Evolutionary conservation across 163 green algal genomes (phyloP).

Genomic region (Scenedesmus sp.): DNA sequence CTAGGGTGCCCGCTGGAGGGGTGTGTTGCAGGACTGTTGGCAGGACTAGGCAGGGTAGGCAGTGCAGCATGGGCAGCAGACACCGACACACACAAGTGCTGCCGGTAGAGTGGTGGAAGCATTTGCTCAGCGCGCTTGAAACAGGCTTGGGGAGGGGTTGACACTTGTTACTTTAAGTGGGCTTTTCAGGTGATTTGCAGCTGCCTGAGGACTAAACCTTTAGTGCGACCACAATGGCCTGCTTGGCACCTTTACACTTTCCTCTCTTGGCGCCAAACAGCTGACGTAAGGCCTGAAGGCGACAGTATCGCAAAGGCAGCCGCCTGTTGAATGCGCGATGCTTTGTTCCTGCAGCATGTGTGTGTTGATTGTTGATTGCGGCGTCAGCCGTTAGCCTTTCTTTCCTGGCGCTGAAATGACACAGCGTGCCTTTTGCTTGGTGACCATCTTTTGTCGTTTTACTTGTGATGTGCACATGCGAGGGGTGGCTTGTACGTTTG

Average conservation of each 20-base stretch:
- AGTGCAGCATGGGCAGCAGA: background rate
- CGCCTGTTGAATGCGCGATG: background rate
- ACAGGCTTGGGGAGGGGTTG: background rate
- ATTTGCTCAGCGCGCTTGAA: background rate
- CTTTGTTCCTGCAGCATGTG: no score
- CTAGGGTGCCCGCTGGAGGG: background rate
- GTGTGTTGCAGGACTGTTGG: background rate
- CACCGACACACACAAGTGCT: background rate
- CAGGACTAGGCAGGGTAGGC: no score
- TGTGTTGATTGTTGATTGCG: no score
- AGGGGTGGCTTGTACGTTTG: no score
- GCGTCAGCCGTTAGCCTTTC: no score
- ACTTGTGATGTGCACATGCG: no score
- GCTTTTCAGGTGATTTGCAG: background rate
- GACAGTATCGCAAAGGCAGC: background rate
- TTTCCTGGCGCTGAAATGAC: no score
- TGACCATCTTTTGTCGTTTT: no score
- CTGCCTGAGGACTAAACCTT: background rate
- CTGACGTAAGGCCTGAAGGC: background rate
- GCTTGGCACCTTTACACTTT: background rate
- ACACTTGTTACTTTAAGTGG: background rate
- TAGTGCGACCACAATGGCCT: background rate
- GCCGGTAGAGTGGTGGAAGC: background rate
- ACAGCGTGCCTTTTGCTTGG: no score
- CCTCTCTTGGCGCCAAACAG: background rate